Evolutionary conservation across 2,329 filamentous ascomycete species (phyloP), one percentile per base, ranked within the genome.

Genomic region (Diaporthe capsici): DNA sequence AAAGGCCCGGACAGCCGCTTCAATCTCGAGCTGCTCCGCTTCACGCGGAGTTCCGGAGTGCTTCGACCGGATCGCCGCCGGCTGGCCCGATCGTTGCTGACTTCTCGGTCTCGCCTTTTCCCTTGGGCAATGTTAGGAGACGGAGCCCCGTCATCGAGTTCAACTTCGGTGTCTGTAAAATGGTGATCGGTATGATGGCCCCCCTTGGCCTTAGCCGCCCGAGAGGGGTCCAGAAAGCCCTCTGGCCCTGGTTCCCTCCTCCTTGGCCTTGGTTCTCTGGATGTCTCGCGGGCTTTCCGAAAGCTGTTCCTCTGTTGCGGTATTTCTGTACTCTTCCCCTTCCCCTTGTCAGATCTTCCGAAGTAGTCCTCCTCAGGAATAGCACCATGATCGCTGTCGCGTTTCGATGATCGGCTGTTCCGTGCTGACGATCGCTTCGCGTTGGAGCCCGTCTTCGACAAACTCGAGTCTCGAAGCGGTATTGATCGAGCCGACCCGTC

Each of bases 101-200:
- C 82, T 79, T 88, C 82, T 77, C 81, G 79, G 81, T 86, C 89
- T 81, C 88, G 86, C 37, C 88, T 86, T 12, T 87, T 86, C 22
- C 91, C 88, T 77, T 93, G 93, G 22, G 92, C 88, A 10, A 95
- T 88, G 1, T 92, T 88, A 0, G 94, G 93, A 25, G 91, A 93
- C 1, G 94, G 93, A 0, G 94, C 94, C 20, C 91, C 92, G 25
- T 94, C 92, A 31, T 94, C 90, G 3, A 85, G 68, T 13, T 84
- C 81, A 25, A 85, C 83, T 34, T 77, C 76, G n/a, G 76, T 75
- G 47, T 77, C 76, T 22, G 76, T 77, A 15, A 76, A 70, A 28
- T 74, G 73, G 37, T 77, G 75, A 47, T 77, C 75, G 55, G 63
- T 67, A 20, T 75, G 72, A 70, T 71, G 73, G 34, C 51, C 53